Conservation (phyloP, 176 grass and related monocot species). For the Oryza meridionalis region DNA sequence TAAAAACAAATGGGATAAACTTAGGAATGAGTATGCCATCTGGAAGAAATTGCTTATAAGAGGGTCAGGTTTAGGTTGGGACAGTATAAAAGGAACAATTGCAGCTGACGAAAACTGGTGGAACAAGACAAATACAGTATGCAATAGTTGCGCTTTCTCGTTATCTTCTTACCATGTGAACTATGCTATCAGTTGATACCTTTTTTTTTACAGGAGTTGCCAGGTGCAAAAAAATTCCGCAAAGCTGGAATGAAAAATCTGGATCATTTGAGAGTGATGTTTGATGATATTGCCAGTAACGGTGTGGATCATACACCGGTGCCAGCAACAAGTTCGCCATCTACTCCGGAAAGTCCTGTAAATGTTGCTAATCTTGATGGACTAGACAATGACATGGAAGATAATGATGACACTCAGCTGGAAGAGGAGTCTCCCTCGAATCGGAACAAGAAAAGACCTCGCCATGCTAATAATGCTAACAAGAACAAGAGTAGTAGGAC, state of each 20-base stretch:
- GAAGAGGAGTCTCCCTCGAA: neutral
- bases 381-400: constrained; percentile 5
- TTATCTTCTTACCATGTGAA: neutral
- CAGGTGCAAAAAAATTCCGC: constrained; percentile 43
- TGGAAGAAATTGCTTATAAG: constrained; percentile 45
- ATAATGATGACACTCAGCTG: neutral
- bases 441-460: constrained; percentile 29
- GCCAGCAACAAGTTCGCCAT: neutral
- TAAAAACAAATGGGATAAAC: constrained; percentile 56
- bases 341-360: neutral
- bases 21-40: constrained; percentile 43
- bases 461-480: constrained; percentile 23
- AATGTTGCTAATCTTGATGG: constrained; percentile 23
- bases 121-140: constrained; percentile 51
- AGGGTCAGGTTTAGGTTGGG: constrained; percentile 37
- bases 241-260: constrained; percentile 34
- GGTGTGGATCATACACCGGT: constrained; percentile 29
- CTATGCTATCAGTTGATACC: neutral
- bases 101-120: constrained; percentile 48
- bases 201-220: constrained; percentile 42
- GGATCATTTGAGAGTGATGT: constrained; percentile 47
- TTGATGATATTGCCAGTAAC: constrained; percentile 39
- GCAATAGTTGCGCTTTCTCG: neutral
- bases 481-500: constrained; percentile 44
- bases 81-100: constrained; percentile 41